phyloP scores from a whole-genome alignment of 352 stramenopile species.

The Thalassiosira mediterranea region DNA sequence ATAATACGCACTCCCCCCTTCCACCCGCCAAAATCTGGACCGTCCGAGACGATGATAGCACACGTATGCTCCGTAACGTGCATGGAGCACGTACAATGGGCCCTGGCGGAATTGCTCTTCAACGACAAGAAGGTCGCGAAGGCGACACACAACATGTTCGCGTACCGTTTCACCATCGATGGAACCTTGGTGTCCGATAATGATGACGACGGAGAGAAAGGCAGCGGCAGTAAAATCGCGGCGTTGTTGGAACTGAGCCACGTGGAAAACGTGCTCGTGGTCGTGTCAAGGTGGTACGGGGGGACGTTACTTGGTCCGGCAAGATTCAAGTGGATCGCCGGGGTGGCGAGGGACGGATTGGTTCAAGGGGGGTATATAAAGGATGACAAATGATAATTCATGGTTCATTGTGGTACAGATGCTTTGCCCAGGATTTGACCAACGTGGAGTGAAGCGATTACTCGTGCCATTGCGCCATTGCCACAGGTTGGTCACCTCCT shows the following conservation, averaged over 20 bases:
- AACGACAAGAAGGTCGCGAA: slow-evolving; percentile 67
- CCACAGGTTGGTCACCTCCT: too few relatives aligned
- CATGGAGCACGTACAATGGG: slow-evolving; percentile 68
- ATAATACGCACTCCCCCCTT: slow-evolving; percentile 56
- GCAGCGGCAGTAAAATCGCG: slow-evolving; percentile 64
- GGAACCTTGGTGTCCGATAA: slow-evolving; percentile 60
- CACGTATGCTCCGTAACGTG: slow-evolving; percentile 49
- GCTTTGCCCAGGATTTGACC: too few relatives aligned
- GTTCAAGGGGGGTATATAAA: slow-evolving; percentile 40
- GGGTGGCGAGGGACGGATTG: slow-evolving; percentile 58
- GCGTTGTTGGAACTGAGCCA: slow-evolving; percentile 66
- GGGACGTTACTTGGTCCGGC: slow-evolving; percentile 65
- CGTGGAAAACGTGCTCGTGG: slow-evolving; percentile 70
- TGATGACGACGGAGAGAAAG: slow-evolving; percentile 82
- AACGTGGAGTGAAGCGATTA: too few relatives aligned
- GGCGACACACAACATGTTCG: slow-evolving; percentile 73
- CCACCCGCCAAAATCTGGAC: slow-evolving; percentile 60
- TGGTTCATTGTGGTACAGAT: too few relatives aligned
- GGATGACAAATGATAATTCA: neutral
- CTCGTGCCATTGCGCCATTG: too few relatives aligned
- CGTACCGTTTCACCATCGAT: slow-evolving; percentile 55
- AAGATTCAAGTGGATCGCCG: slow-evolving; percentile 76
- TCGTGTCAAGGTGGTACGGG: slow-evolving; percentile 81
- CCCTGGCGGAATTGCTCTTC: slow-evolving; percentile 56
- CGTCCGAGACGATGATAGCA: slow-evolving; percentile 56